Base-by-base conservation (phyloP, 2,329 filamentous ascomycete genomes). In the Aspergillus fructus region DNA sequence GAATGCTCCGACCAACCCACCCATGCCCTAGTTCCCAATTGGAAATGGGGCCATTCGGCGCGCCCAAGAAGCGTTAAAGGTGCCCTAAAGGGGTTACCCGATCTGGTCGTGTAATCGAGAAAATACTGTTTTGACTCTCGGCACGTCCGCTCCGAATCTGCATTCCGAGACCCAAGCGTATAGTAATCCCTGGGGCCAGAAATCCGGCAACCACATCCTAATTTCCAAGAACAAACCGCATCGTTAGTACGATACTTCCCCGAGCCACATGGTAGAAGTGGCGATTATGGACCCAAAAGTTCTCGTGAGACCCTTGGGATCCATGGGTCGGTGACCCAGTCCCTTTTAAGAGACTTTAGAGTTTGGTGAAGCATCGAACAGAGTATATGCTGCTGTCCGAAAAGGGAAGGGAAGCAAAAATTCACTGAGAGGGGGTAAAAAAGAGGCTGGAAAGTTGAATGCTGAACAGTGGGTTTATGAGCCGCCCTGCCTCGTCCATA, bases 1-100 rank as follows among this genome's bases (percentile, higher is more conserved):
- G 62, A 62, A 56, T 56, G 56, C 63, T 65, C 63, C 59, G 62
- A 64, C 58, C 61, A 60, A 60, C 51, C 58, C 59, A 58, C 59
- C 54, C 59, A 56, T 59, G 58, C 58, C 61, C 58, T 61, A 64
- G 56, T 62, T 62, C 58, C 49, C 54, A 60, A 57, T 46, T 49
- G 48, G 59, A 55, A 54, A 56, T 48, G 56, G 50, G 49, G 30
- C 30, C 34, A 51, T 53, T 55, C 52, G 57, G 27, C 55, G 58
- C 42, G 58, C 42, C 55, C 47, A 60, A 49, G 58, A 53, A 53
- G 55, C 52, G 55, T 46, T 62, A 33, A 24, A 55, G 50, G 54
- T 46, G 40, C 40, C 50, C 30, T 51, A 50, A 52, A 58, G 45
- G 39, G 53, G 45, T 40, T 47, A 56, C 49, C 50, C 46, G 56